These are phyloP conservation scores for Thermothelomyces thermophilus DNA, from an alignment of 2,329 filamentous ascomycete genomes.

Conservation along the genomic window DNA sequence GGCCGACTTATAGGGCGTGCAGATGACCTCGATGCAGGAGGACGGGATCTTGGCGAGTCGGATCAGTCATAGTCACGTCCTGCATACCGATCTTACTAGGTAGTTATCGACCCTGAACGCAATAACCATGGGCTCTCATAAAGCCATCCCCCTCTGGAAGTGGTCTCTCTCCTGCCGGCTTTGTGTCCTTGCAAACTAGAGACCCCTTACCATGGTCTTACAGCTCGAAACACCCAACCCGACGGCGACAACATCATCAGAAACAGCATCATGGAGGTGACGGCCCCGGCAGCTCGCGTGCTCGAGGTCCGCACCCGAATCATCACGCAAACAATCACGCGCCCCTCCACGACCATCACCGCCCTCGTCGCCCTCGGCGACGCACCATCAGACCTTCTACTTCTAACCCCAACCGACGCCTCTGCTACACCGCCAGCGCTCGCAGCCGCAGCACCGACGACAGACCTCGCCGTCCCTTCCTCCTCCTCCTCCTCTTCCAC, in stretches of 20 bases:
- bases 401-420: conserved; percentile 13
- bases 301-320: conserved; percentile 20
- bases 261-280: background rate
- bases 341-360: conserved; percentile 32
- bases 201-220: background rate
- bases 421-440: background rate
- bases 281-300: background rate
- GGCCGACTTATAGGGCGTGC: conserved; percentile 5
- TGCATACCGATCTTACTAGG: too few species aligned
- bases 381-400: conserved; percentile 13
- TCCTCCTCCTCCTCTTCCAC: conserved; percentile 18
- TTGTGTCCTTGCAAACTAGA: too few species aligned
- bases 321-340: conserved; percentile 34
- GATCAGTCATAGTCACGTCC: background rate
- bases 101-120: too few species aligned
- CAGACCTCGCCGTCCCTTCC: background rate
- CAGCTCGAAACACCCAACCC: background rate
- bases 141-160: too few species aligned
- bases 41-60: conserved; percentile 5
- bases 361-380: conserved; percentile 31
- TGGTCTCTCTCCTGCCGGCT: too few species aligned
- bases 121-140: background rate
- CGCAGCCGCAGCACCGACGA: conserved; percentile 7
- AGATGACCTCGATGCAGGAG: conserved; percentile 1
- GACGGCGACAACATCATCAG: background rate